Evolutionary conservation across 441 rosid species (phyloP), one percentile per base, ranked within the genome.

Genomic region (Bruguiera hainesii): DNA sequence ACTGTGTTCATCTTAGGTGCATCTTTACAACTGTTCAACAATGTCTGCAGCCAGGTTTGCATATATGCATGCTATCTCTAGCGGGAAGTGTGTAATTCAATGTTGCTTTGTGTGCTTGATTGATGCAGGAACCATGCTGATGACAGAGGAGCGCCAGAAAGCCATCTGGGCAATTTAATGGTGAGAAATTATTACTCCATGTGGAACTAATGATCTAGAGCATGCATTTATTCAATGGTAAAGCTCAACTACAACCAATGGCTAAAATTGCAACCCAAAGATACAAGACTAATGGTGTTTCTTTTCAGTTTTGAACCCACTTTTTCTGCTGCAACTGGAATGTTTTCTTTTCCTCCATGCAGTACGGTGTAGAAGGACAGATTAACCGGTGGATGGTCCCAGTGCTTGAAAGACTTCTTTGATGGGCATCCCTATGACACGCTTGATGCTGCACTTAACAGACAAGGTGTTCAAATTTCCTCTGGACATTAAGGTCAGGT

Each of bases 341-440:
- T 71, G 3, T 49, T 60, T 16, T 39, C 48, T 42, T 42, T 42
- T 42, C 48, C 48, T 11, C 20, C 23, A 1, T 48, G 63, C 79
- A 84, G 89, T 88, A 6, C 84, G 93, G 90, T 88, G 93, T 73
- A 82, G 89, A 75, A 80, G 93, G 71, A 88, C 89, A 1, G 93
- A 88, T 73, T 87, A 85, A 64, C 71, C 85, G n/a, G 89, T 85
- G 9, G 85, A 85, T 48, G 90, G 87, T 60, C 84, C 19, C 63
- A 0, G 89, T 81, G 66, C 85, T 85, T 16, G 84, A 88, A 80
- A 29, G 87, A 88, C 67, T 77, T 83, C 31, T 88, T 88, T 50
- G 51, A 82, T 20, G 90, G 90, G 15, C 75, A 69, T 9, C 90
- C 89, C 0, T 84, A 82, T 55, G 90, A 81, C 76, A 77, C 82